Conservation (phyloP, 2,329 filamentous ascomycete species). For the Hypoxylon sp. region DNA sequence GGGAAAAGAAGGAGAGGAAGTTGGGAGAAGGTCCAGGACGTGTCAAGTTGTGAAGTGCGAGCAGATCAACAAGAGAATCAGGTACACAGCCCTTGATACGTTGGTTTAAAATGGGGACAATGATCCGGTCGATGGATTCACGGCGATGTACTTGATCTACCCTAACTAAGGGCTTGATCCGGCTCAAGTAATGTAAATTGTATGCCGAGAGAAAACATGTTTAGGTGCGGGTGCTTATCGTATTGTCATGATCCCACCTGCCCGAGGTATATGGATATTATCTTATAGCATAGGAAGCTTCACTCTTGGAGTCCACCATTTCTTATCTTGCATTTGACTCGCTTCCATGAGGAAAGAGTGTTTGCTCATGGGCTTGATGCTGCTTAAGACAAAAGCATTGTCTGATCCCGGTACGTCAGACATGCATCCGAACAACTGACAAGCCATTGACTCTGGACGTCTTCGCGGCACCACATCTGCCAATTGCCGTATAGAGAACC, state of each 20-base stretch:
- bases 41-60: background rate
- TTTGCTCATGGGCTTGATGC: background rate
- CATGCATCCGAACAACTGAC: background rate
- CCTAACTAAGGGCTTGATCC: background rate
- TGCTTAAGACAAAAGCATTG: conserved; percentile 9
- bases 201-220: background rate
- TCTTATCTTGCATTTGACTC: background rate
- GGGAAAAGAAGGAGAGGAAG: background rate
- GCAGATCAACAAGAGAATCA: background rate
- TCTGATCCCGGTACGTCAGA: background rate
- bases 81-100: background rate
- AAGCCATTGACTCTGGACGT: background rate
- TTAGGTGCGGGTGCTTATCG: background rate
- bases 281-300: background rate
- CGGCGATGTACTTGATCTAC: background rate
- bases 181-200: background rate
- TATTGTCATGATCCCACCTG: background rate
- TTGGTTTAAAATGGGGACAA: background rate
- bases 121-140: background rate
- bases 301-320: background rate
- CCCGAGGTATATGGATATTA: background rate
- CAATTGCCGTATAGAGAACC: background rate
- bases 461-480: background rate
- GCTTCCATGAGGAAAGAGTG: background rate
- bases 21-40: background rate